A percentile compares a stretch with the other conserved stretches of the same genome.
Evolutionary conservation across 2,329 filamentous ascomycete genomes (phyloP).

Genomic region (Raffaelea ambrosiae): DNA sequence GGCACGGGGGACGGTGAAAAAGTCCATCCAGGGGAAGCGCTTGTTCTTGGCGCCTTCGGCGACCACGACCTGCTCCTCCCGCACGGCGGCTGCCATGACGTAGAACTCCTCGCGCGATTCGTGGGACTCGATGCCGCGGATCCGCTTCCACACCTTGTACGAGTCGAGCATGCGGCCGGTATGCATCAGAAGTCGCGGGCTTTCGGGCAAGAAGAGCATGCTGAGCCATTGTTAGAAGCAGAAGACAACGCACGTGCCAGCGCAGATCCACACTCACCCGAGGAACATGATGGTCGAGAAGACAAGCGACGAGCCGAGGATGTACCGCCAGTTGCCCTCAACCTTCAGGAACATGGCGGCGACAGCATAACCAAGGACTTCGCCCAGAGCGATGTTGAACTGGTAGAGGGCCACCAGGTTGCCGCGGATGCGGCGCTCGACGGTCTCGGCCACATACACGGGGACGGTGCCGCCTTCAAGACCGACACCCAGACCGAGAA

Average conservation of each 20-base stretch:
- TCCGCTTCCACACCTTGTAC: conserved; percentile 64
- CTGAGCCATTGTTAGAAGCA: no score
- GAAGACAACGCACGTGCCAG: no score
- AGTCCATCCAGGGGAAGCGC: conserved; percentile 62
- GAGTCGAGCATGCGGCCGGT: conserved; percentile 51
- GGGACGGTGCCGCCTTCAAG: conserved; percentile 67
- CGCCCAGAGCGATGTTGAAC: conserved; percentile 67
- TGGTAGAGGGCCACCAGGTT: conserved; percentile 69
- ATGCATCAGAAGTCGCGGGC: conserved; percentile 62
- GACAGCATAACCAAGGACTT: conserved; percentile 64
- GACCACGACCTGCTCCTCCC: conserved; percentile 45
- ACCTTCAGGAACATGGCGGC: conserved; percentile 67
- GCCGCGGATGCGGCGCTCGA: conserved; percentile 57
- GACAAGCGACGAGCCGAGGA: conserved; percentile 62
- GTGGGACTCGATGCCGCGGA: conserved; percentile 48
- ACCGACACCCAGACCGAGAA: conserved; percentile 63
- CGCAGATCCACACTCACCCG: conserved; percentile 26
- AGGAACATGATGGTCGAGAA: conserved; percentile 56
- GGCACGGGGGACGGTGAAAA: conserved; percentile 62
- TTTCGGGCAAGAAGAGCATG: conserved; percentile 65
- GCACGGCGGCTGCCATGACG: conserved; percentile 58
- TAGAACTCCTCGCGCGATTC: conserved; percentile 63
- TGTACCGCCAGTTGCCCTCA: conserved; percentile 63
- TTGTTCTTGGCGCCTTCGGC: conserved; percentile 41
- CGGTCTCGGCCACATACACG: conserved; percentile 66